These are phyloP conservation scores for Geotrichum candidum DNA, from an alignment of 1,139 yeast species.

Conservation along the genomic window DNA sequence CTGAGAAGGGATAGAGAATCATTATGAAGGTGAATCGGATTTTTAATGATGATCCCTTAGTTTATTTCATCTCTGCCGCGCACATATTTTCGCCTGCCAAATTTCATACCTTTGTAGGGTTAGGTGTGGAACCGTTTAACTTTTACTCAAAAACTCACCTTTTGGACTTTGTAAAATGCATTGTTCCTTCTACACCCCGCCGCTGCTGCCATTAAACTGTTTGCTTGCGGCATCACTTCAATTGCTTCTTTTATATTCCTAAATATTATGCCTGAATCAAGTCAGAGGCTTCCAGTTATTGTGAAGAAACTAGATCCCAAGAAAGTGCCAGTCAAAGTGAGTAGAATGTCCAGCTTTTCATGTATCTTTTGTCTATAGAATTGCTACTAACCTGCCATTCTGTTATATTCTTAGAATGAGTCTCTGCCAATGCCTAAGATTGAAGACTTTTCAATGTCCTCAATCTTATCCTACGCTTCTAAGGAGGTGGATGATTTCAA, in stretches of 20 bases:
- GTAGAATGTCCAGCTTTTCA: neutral
- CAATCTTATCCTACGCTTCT: slow-evolving; percentile 6
- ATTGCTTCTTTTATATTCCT: neutral
- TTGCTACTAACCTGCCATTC: slow-evolving; percentile 1
- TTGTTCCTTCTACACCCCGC: neutral
- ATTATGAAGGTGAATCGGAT: neutral
- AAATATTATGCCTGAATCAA: slow-evolving; percentile 5
- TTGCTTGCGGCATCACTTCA: neutral
- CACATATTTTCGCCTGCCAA: neutral
- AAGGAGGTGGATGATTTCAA: slow-evolving; percentile 18
- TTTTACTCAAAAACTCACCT: neutral
- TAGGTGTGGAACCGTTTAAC: slow-evolving; percentile 1
- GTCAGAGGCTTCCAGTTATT: slow-evolving; percentile 7
- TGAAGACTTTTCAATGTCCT: slow-evolving; percentile 20
- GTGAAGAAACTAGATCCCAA: slow-evolving; percentile 13
- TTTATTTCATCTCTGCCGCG: neutral
- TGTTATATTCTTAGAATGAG: slow-evolving; percentile 4
- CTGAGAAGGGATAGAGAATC: neutral
- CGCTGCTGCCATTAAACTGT: neutral
- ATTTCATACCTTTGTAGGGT: neutral
- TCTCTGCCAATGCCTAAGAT: slow-evolving; percentile 19
- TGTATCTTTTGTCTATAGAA: neutral
- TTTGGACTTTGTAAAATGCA: neutral
- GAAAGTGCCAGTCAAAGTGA: slow-evolving; percentile 3
- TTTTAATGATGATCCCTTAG: neutral